Conservation (phyloP, 805 yeast genomes). For the Starmera caribaea region DNA sequence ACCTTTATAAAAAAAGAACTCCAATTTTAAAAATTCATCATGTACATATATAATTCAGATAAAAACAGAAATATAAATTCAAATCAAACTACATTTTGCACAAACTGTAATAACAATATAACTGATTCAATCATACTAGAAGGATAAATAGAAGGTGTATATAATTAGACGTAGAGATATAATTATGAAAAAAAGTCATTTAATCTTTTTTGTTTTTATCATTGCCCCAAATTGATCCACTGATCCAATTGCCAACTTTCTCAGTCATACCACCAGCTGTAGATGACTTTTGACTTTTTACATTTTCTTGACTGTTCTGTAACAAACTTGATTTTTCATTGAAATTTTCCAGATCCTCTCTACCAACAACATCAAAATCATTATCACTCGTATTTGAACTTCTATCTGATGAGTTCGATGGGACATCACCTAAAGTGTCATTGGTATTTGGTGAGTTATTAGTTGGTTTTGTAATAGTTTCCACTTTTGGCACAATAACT, state of each 20-base stretch:
- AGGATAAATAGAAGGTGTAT: background rate
- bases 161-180: background rate
- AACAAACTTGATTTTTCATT: conserved; percentile 1
- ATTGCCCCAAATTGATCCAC: background rate
- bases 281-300: background rate
- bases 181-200: too few species aligned
- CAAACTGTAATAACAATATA: too few species aligned
- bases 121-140: too few species aligned
- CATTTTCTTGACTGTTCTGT: background rate
- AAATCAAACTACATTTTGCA: too few species aligned
- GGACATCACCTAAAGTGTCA: background rate
- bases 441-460: background rate
- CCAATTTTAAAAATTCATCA: background rate
- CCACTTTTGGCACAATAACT: too few species aligned
- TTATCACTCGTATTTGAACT: conserved; percentile 4
- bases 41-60: background rate
- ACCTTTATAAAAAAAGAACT: background rate
- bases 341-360: conserved; percentile 15
- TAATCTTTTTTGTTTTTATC: background rate
- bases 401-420: background rate
- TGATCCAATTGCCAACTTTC: background rate
- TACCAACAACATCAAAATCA: conserved; percentile 39
- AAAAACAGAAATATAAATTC: background rate
- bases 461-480: too few species aligned
- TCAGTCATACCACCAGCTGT: background rate